Percentiles rank a stretch among this genome's conserved stretches.
phyloP scores from a whole-genome alignment of 192 early-diverging fungal species.

The Martensiomyces pterosporus region DNA sequence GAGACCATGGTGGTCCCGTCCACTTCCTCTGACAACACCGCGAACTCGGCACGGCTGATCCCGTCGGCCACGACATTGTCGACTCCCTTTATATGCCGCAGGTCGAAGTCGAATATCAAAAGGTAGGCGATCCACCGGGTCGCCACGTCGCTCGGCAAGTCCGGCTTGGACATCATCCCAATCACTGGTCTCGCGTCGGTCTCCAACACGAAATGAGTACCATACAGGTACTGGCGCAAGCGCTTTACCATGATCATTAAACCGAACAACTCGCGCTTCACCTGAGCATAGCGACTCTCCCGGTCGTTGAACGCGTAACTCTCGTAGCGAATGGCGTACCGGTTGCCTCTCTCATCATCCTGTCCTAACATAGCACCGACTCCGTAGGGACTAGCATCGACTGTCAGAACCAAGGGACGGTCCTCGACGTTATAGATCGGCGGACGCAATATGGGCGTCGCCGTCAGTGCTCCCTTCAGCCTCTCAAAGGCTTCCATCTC shows the following conservation, averaged over 20 bases:
- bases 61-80: conserved; percentile 1
- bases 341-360: not conserved
- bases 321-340: not conserved
- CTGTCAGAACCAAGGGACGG: not conserved
- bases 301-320: not conserved
- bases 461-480: not conserved
- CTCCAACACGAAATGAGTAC: not conserved
- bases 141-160: not conserved
- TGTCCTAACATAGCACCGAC: conserved; percentile 1
- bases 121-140: conserved; percentile 3
- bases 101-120: not conserved
- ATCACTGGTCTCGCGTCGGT: not conserved
- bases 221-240: not conserved
- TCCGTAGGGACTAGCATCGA: not conserved
- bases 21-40: not conserved
- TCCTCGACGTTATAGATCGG: not conserved
- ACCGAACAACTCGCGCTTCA: not conserved
- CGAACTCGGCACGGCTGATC: not conserved
- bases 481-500: not conserved
- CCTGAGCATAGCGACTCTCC: not conserved
- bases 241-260: not conserved
- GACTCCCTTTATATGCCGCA: not conserved
- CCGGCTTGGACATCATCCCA: not conserved
- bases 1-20: not conserved
- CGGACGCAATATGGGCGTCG: not conserved